Evolutionary conservation across 2,329 filamentous ascomycete genomes (phyloP), one percentile per base, ranked within the genome.

Genomic region (Verticillium albo-atrum): DNA sequence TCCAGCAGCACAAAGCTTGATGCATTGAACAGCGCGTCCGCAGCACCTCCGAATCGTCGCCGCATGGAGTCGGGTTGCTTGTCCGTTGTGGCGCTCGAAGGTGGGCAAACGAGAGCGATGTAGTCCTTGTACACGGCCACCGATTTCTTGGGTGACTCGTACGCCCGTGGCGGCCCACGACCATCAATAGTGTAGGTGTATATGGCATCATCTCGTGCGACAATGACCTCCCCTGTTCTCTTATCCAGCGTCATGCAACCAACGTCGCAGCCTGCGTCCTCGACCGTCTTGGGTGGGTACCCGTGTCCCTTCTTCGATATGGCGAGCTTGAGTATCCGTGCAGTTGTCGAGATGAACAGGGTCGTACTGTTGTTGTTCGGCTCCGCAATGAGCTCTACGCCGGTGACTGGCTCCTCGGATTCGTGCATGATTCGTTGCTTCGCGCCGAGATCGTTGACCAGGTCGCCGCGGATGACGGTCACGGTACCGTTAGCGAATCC

Each of bases 401-500:
- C 94, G 0, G 95, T 99, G 10, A 99, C 88, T 0, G 95, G 96
- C 72, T 99, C 95, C 68, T 98, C 93, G 0, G 93, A 97, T 71
- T 99, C 95, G 75, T 96, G 95, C 10, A 99, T 91, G 34, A 94
- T 95, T 57, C 95, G 87, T 73, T 99, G 95, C 71, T 92, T 92
- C 12, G 94, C 92, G 25, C 96, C 95, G 60, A 95, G 87, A 72
- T 99, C 95, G 72, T 99, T 92, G 67, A 99, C 91, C 55, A 99
- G 80, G 71, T 99, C 95, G 62, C 96, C 95, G 60, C 95, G 86
- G 60, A 99, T 91, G 28, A 99, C 88, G 0, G 92, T 96, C 14
- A 99, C 94, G 1, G 93, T 88, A 7, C 95, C 95, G 74, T 99
- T 98, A 14, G 89, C 95, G 71, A 99, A 99, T 5, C 95, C 96